These are phyloP conservation scores for Schizopora paradoxa DNA, from an alignment of 1,284 basidiomycete genomes.

Conservation along the genomic window DNA sequence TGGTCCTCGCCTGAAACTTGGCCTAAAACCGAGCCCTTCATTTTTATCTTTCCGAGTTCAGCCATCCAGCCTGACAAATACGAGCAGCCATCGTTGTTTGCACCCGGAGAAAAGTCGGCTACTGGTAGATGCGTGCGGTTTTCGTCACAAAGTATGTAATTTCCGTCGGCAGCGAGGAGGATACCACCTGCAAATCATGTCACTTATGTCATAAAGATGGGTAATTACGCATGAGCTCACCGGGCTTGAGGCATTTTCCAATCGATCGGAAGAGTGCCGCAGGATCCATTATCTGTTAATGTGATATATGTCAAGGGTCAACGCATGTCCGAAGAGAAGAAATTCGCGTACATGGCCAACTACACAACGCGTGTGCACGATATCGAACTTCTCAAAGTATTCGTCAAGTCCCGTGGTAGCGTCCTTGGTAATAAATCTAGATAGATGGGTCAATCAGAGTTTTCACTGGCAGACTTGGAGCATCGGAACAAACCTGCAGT, in stretches of 20 bases:
- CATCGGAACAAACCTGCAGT: too few species aligned
- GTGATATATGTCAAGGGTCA: background rate
- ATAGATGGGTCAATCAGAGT: too few species aligned
- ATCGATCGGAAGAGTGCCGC: conserved; percentile 7
- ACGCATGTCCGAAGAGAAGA: background rate
- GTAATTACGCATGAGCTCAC: background rate
- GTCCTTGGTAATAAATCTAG: conserved; percentile 12
- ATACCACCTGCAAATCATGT: conserved; percentile 8
- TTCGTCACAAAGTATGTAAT: conserved; percentile 1
- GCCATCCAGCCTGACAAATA: conserved; percentile 7
- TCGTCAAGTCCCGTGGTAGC: conserved; percentile 11
- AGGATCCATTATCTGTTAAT: conserved; percentile 9
- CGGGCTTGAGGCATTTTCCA: conserved; percentile 12
- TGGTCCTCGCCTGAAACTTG: conserved; percentile 5
- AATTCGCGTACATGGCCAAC: conserved; percentile 14
- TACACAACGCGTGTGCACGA: conserved; percentile 16
- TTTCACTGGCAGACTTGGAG: too few species aligned
- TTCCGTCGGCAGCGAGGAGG: conserved; percentile 12
- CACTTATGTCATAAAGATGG: background rate
- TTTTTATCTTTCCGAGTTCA: conserved; percentile 2
- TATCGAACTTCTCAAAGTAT: conserved; percentile 11
- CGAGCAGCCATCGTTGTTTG: background rate
- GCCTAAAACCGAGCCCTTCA: background rate
- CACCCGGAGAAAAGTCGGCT: background rate
- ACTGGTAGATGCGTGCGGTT: conserved; percentile 3